phyloP scores from a whole-genome alignment of 306 rosid species.

The Quercus cerris region DNA sequence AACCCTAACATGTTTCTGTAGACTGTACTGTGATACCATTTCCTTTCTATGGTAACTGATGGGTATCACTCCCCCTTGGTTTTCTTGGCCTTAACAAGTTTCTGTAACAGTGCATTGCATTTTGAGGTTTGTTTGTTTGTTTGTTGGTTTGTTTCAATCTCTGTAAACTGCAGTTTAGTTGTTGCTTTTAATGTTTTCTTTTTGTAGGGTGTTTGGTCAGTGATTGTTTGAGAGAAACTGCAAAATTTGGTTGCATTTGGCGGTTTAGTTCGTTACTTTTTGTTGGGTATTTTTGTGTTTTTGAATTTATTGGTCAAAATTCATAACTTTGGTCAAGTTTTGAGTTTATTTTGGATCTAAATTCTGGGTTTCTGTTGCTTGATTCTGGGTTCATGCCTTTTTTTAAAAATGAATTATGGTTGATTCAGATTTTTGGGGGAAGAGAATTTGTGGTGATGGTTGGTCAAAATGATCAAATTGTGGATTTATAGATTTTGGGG shows the following conservation, averaged over 20 bases:
- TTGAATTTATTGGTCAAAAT: background rate
- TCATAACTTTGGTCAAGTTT: background rate
- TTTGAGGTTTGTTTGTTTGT: background rate
- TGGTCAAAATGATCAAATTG: background rate
- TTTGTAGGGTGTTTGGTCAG: background rate
- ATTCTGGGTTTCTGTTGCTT: background rate
- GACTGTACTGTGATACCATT: background rate
- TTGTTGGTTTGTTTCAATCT: background rate
- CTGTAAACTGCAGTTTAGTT: background rate
- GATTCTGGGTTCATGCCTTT: background rate
- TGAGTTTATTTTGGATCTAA: slow-evolving; percentile 15
- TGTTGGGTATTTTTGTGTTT: slow-evolving; percentile 9
- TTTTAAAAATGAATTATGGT: background rate
- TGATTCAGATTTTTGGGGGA: background rate
- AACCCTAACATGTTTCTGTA: no score
- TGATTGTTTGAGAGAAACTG: background rate
- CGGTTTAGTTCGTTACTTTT: slow-evolving; percentile 11
- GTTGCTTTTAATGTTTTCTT: background rate
- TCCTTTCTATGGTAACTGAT: background rate
- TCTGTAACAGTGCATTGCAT: slow-evolving; percentile 1
- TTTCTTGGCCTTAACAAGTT: background rate
- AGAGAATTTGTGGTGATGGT: background rate
- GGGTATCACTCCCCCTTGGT: background rate
- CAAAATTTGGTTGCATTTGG: slow-evolving; percentile 16
- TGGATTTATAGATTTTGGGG: background rate